Conservation (phyloP, 2,329 filamentous ascomycete species). For the Colletotrichum brevisporum region DNA sequence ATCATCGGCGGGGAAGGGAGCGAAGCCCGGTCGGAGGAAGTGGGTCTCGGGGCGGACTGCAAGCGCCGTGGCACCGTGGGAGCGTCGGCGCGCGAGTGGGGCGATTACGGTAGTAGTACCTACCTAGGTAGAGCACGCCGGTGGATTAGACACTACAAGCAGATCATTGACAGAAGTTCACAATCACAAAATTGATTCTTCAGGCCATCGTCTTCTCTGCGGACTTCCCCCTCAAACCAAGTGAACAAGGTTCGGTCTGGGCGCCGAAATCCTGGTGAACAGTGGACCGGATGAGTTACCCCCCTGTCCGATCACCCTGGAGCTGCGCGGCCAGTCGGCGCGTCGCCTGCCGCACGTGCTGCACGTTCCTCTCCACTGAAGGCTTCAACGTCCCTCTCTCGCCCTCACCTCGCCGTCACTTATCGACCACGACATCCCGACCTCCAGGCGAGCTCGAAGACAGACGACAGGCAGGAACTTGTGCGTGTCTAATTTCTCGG, state of each 20-base stretch:
- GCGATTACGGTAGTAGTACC: no score
- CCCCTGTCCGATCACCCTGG: constrained; percentile 27
- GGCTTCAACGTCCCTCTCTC: constrained; percentile 16
- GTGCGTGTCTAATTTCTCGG: neutral
- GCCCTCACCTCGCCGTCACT: constrained; percentile 8
- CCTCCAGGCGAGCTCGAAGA: constrained; percentile 16
- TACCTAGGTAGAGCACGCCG: no score
- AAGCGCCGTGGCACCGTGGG: no score
- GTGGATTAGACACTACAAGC: no score
- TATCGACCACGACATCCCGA: neutral
- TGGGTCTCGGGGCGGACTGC: no score
- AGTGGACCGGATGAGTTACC: constrained; percentile 4
- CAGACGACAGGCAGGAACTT: neutral
- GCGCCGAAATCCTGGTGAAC: constrained; percentile 15
- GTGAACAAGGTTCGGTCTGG: neutral
- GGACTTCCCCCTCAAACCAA: neutral
- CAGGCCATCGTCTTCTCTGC: no score
- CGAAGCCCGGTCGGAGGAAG: no score
- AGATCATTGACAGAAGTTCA: no score
- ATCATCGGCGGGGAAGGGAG: no score
- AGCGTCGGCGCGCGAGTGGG: no score
- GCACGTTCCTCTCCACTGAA: constrained; percentile 26
- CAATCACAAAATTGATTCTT: no score
- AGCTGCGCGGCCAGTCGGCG: constrained; percentile 37
- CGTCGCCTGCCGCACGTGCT: constrained; percentile 38